Percentiles rank a stretch among this genome's conserved stretches.
phyloP scores from a whole-genome alignment of 2,329 filamentous ascomycete species.

The Epicoccum nigrum region DNA sequence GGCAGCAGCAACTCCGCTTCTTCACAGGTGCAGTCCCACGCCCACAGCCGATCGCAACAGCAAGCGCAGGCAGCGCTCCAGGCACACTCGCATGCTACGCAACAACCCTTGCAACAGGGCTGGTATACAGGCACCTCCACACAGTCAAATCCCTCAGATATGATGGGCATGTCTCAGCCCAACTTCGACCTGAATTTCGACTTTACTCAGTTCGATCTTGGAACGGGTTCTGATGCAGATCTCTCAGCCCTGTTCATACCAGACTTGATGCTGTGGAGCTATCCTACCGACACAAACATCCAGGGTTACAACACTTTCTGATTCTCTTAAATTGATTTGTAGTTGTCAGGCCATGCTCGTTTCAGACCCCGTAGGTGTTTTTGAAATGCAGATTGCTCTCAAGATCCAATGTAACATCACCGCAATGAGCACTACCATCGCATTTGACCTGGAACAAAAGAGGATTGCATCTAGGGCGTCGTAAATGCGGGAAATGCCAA shows the following conservation, averaged over 20 bases:
- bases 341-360: neutral
- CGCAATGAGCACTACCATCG: neutral
- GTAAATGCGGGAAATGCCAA: neutral
- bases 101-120: constrained; percentile 29
- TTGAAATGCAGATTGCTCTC: neutral
- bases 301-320: constrained; percentile 21
- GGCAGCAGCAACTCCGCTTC: constrained; percentile 35
- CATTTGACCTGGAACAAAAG: neutral
- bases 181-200: constrained; percentile 46
- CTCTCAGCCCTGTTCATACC: constrained; percentile 46
- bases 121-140: constrained; percentile 38
- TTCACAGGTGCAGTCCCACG: constrained; percentile 13
- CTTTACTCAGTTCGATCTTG: constrained; percentile 46
- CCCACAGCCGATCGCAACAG: constrained; percentile 24
- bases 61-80: constrained; percentile 33
- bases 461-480: neutral
- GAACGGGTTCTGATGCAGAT: constrained; percentile 45
- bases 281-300: constrained; percentile 22
- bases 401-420: constrained; percentile 4
- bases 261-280: constrained; percentile 43
- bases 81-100: constrained; percentile 31
- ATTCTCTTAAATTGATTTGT: neutral
- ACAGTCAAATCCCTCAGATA: constrained; percentile 25
- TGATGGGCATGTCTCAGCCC: constrained; percentile 36
- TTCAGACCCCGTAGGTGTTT: constrained; percentile 4